Evolutionary conservation across 148 eudicot genomes (phyloP).

Genomic region (Diospyros kaki): DNA sequence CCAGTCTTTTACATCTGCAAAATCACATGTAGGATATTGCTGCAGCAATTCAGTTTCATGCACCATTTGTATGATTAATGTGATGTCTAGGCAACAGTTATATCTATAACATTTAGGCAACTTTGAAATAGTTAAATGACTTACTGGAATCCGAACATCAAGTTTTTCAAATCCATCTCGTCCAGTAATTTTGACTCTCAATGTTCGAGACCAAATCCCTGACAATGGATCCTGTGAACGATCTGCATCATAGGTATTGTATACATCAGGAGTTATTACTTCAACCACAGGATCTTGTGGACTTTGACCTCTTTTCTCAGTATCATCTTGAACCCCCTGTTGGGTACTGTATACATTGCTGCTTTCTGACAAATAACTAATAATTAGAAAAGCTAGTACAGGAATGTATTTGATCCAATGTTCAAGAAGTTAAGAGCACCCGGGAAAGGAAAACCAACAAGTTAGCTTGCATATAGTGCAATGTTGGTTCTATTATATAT

Average conservation of each 20-base stretch:
- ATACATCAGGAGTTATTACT: slow-evolving; percentile 69
- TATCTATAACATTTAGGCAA: not conserved
- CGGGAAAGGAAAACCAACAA: not conserved
- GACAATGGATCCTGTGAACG: slow-evolving; percentile 44
- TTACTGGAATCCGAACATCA: slow-evolving; percentile 86
- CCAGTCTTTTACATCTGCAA: not conserved
- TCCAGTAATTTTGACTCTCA: slow-evolving; percentile 83
- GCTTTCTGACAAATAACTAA: slow-evolving; percentile 35
- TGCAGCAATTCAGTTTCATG: not conserved
- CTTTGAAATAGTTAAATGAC: slow-evolving; percentile 20
- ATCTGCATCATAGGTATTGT: slow-evolving; percentile 38
- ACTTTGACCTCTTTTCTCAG: slow-evolving; percentile 35
- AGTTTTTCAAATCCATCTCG: slow-evolving; percentile 82
- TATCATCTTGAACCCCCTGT: slow-evolving; percentile 29
- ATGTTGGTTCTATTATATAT: not conserved
- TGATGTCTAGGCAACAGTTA: not conserved
- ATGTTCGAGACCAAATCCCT: slow-evolving; percentile 69
- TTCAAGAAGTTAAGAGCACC: not conserved
- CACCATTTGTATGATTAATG: not conserved
- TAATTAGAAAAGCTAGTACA: slow-evolving; percentile 16
- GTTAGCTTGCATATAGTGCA: not conserved
- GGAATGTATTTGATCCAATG: not conserved
- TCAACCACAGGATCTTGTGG: slow-evolving; percentile 49
- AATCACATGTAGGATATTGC: not conserved
- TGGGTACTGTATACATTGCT: slow-evolving; percentile 34